Percentiles rank a stretch among this genome's conserved stretches.
Evolutionary conservation across 768 basidiomycete genomes (phyloP).

Genomic region (Tricholoma sp.): DNA sequence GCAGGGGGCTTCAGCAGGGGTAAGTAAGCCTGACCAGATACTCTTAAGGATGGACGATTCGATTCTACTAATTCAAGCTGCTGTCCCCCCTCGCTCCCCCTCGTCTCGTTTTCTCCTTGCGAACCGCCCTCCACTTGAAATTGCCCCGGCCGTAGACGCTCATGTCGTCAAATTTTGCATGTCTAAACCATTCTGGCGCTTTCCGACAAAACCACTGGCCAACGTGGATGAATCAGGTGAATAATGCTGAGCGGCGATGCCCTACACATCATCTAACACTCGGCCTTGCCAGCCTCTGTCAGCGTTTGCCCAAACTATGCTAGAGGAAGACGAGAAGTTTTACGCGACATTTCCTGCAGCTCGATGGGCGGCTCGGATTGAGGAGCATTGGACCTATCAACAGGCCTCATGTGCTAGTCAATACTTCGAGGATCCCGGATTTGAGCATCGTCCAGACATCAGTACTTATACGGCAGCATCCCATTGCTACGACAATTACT

Average conservation of each 20-base stretch:
- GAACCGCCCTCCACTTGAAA: neutral
- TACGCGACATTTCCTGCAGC: constrained; percentile 16
- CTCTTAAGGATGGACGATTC: too few species aligned
- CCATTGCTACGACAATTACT: neutral
- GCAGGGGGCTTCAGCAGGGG: too few species aligned
- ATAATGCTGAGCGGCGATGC: neutral
- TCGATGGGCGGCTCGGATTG: constrained; percentile 8
- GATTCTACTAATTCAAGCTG: too few species aligned
- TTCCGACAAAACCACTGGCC: neutral
- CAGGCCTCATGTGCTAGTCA: neutral
- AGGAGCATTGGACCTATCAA: constrained; percentile 5
- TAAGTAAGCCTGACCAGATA: neutral
- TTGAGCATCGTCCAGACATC: neutral
- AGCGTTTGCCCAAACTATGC: constrained; percentile 12
- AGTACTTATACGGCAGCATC: neutral
- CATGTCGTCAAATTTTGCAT: neutral
- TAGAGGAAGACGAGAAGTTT: constrained; percentile 14
- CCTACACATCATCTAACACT: neutral
- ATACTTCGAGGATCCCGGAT: neutral
- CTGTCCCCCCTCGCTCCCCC: too few species aligned
- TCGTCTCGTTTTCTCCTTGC: neutral
- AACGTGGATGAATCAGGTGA: neutral
- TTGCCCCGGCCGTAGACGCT: too few species aligned
- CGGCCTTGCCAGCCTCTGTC: neutral
- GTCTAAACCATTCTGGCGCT: neutral